A percentile compares a stretch with the other conserved stretches of the same genome.
Evolutionary conservation across 257 asterid genomes (phyloP).

Genomic region (Sherardia arvensis): DNA sequence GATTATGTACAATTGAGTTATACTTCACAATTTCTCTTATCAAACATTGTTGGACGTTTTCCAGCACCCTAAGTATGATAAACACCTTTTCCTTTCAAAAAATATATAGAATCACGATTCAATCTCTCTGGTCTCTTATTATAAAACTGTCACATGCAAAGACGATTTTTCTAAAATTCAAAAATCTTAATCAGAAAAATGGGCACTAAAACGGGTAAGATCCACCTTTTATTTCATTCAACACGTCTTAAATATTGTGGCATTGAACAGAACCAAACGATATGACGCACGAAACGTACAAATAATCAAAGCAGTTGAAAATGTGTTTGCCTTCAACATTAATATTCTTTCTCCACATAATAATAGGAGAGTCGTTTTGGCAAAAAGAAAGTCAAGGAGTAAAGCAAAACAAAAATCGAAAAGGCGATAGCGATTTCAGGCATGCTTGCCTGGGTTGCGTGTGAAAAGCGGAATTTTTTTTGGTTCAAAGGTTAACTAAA

Average conservation of each 20-base stretch:
- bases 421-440: constrained; percentile 19
- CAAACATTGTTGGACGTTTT: too few species aligned
- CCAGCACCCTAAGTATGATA: too few species aligned
- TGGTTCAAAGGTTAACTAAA: constrained; percentile 40
- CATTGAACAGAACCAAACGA: not conserved
- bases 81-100: too few species aligned
- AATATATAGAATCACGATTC: too few species aligned
- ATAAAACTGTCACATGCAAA: too few species aligned
- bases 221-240: not conserved
- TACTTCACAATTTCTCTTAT: too few species aligned
- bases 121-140: too few species aligned
- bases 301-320: not conserved
- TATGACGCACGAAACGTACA: not conserved
- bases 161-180: too few species aligned
- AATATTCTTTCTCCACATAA: not conserved
- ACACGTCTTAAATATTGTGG: not conserved
- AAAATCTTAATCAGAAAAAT: too few species aligned
- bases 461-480: constrained; percentile 41
- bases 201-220: too few species aligned
- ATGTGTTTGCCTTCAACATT: too few species aligned
- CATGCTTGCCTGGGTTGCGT: constrained; percentile 42
- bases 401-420: constrained; percentile 10
- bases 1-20: too few species aligned
- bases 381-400: constrained; percentile 1
- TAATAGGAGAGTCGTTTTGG: not conserved